Conservation (phyloP, 2,329 filamentous ascomycete genomes). For the Phyllosticta citriasiana region DNA sequence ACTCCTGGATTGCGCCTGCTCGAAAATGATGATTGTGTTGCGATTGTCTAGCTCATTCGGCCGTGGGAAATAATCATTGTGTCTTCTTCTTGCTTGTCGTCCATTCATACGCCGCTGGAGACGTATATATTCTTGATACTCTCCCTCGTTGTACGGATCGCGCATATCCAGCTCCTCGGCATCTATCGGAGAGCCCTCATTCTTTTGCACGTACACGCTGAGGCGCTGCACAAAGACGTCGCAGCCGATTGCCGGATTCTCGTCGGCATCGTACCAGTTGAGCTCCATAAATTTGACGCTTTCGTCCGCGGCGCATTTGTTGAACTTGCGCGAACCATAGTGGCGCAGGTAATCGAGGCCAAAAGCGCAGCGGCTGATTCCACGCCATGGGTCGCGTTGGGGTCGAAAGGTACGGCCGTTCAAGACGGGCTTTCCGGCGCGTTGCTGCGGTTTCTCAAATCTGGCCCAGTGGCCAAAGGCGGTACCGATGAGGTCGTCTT, state of each 20-base stretch:
- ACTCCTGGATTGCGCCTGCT: constrained; percentile 38
- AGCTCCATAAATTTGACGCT: constrained; percentile 41
- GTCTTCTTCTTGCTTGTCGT: neutral
- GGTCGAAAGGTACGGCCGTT: constrained; percentile 42
- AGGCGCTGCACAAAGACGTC: constrained; percentile 43
- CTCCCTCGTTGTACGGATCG: constrained; percentile 35
- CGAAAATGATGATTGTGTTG: constrained; percentile 44
- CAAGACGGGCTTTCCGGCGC: constrained; percentile 43
- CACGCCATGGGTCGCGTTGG: constrained; percentile 42
- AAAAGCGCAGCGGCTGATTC: constrained; percentile 40
- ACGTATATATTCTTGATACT: constrained; percentile 24
- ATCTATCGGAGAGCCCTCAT: constrained; percentile 18
- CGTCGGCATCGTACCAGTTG: constrained; percentile 37
- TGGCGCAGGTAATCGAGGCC: constrained; percentile 43
- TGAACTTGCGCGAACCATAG: constrained; percentile 25
- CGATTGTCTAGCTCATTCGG: constrained; percentile 39
- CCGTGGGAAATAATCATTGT: constrained; percentile 28
- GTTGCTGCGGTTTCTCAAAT: constrained; percentile 36
- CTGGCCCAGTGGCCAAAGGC: constrained; percentile 41
- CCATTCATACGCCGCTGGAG: constrained; percentile 16
- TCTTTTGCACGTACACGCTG: constrained; percentile 42
- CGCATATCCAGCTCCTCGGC: constrained; percentile 30
- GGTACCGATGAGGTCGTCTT: constrained; percentile 38
- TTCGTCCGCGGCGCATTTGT: constrained; percentile 11
- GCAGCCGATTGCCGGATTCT: constrained; percentile 35